Base-by-base conservation (phyloP, 2,329 filamentous ascomycete genomes). In the Dryadomyces sulphureus region DNA sequence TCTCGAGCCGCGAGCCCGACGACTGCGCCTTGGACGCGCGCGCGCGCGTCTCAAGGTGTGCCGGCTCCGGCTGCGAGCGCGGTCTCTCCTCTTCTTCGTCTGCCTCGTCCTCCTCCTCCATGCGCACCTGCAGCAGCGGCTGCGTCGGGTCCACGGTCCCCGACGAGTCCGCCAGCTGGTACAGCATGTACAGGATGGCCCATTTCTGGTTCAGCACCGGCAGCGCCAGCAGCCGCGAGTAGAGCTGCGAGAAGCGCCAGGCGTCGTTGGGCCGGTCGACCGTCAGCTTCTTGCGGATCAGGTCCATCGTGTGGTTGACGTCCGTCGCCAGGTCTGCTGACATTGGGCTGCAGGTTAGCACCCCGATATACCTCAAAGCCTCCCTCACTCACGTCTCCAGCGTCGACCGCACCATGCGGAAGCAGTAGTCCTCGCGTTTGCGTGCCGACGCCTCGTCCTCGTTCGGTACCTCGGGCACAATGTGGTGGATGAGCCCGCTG, bases 161-260 rank as follows among this genome's bases (percentile, higher is more conserved):
- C 30, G 73, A 70, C 4, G 75, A 77, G 57, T 89, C 84, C 50
- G 85, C 79, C 41, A 95, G 74, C 55, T 86, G 80, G 60, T 92
- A 84, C 38, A 98, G 75, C 38, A 98, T 78, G 60, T 93, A 93
- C 19, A 98, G 71, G 53, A 98, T 95, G 3, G 84, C 87, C 88
- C 89, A 96, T 73, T 98, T 98, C 62, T 94, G 84, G 56, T 85
- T 84, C 39, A 98, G 72, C 6, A 96, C 89, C 0, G 89, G 89
- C 53, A 95, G 79, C n/a, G 86, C 84, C 22, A 95, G 70, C 17
- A 98, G 74, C 47, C 87, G 77, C 30, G 86, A 87, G 64, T 95
- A 94, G 24, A 98, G 74, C 58, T 94, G 93, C 21, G 87, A 83
- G 63, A 95, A 94, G 50, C 81, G 77, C 19, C 90, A 71, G 4